Percentiles rank a stretch among this genome's conserved stretches.
phyloP scores from a whole-genome alignment of 768 basidiomycete genomes.

The Cyclocybe cylindracea region DNA sequence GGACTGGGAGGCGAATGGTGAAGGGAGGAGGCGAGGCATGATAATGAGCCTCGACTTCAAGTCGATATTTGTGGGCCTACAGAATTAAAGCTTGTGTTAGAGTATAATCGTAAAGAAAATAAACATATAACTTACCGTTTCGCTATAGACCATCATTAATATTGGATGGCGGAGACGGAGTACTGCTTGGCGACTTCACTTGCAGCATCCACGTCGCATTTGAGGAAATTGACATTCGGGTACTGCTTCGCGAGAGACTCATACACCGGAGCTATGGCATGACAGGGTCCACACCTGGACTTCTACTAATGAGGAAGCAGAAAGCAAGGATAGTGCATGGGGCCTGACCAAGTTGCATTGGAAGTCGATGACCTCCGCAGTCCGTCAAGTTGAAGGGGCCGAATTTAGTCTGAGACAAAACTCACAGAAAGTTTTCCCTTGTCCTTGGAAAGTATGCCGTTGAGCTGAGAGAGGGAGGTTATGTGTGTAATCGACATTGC shows the following conservation, averaged over 20 bases:
- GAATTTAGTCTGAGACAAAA: background rate
- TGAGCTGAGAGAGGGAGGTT: conserved; percentile 62
- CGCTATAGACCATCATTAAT: no score
- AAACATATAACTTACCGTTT: no score
- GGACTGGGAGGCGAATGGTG: no score
- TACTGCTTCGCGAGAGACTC: conserved; percentile 72
- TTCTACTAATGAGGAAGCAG: background rate
- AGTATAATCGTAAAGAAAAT: no score
- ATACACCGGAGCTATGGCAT: conserved; percentile 76
- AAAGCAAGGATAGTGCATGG: background rate
- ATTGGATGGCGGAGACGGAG: conserved; percentile 72
- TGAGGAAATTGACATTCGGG: conserved; percentile 75
- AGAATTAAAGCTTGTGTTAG: no score
- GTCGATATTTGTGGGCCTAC: no score
- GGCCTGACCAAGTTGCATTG: conserved; percentile 77
- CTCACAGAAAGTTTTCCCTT: conserved; percentile 66
- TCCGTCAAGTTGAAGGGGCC: conserved; percentile 1
- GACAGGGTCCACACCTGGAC: conserved; percentile 85
- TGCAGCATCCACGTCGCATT: conserved; percentile 78
- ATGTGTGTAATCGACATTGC: conserved; percentile 56
- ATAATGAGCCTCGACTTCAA: no score
- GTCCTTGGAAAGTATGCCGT: conserved; percentile 56
- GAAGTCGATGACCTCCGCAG: conserved; percentile 76
- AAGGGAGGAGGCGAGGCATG: no score
- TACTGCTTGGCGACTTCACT: conserved; percentile 67